Evolutionary conservation across 108 stramenopile species (phyloP).

Genomic region (Pseudonitzschia delicatissima): DNA sequence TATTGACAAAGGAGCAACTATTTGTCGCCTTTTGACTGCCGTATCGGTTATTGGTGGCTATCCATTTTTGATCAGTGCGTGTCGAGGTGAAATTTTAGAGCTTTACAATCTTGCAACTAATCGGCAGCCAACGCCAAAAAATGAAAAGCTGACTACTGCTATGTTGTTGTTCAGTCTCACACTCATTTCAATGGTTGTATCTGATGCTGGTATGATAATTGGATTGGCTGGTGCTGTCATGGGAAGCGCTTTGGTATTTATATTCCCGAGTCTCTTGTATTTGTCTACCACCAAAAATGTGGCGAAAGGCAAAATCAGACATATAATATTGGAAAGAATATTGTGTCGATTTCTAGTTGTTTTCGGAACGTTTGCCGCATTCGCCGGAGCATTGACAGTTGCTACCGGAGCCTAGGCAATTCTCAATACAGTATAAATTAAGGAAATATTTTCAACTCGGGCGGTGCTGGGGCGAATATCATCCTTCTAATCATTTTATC

Average conservation of each 20-base stretch:
- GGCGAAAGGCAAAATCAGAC: conserved; percentile 15
- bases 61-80: conserved; percentile 65
- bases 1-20: conserved; percentile 64
- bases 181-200: conserved; percentile 58
- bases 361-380: conserved; percentile 46
- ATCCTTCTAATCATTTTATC: too few relatives aligned
- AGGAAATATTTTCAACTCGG: too few relatives aligned
- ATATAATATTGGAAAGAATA: conserved; percentile 36
- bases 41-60: conserved; percentile 80
- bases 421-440: too few relatives aligned
- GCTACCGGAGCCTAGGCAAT: too few relatives aligned
- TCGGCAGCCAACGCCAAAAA: conserved; percentile 30
- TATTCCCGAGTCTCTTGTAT: conserved; percentile 82
- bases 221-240: conserved; percentile 84
- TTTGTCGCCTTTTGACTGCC: conserved; percentile 83
- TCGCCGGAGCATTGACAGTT: conserved; percentile 44
- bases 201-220: conserved; percentile 90
- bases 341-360: conserved; percentile 56
- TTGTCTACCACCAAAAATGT: conserved; percentile 34
- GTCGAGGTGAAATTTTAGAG: conserved; percentile 42
- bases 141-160: conserved; percentile 29
- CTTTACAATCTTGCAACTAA: conserved; percentile 32
- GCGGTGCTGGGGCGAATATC: too few relatives aligned
- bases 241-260: conserved; percentile 84
- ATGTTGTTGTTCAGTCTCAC: conserved; percentile 34